Percentiles rank a stretch among this genome's conserved stretches.
Conservation (phyloP, 805 yeast genomes). For the Tetrapisispora iriomotensis region DNA sequence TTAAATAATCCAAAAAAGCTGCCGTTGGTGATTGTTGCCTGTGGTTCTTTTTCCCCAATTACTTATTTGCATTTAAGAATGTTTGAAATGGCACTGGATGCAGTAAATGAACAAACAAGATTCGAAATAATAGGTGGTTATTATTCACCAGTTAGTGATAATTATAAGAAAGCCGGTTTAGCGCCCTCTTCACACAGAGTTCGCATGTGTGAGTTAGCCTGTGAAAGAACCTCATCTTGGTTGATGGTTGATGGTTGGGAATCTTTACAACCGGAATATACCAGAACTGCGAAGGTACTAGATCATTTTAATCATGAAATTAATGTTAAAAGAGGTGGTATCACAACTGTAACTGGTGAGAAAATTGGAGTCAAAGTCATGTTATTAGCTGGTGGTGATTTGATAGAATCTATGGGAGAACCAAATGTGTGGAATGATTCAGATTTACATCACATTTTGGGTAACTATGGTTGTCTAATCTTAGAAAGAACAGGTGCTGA, state of each 20-base stretch:
- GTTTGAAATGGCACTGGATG: constrained; percentile 98
- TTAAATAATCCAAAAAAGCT: constrained; percentile 65
- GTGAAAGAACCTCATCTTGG: constrained; percentile 95
- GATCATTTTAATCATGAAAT: constrained; percentile 96
- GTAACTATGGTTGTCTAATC: constrained; percentile 90
- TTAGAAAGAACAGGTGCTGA: constrained; percentile 96
- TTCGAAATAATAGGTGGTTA: constrained; percentile 96
- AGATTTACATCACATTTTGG: constrained; percentile 89
- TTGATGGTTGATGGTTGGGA: constrained; percentile 99
- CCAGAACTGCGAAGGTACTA: constrained; percentile 88
- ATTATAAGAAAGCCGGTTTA: constrained; percentile 85
- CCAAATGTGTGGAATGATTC: constrained; percentile 98
- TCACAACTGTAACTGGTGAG: constrained; percentile 48
- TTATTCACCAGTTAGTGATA: constrained; percentile 89
- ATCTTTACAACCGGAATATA: constrained; percentile 79
- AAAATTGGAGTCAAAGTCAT: constrained; percentile 82
- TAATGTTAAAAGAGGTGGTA: constrained; percentile 83
- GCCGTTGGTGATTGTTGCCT: constrained; percentile 91
- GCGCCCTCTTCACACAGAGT: constrained; percentile 87
- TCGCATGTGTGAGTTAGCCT: constrained; percentile 95
- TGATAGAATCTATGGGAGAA: constrained; percentile 98
- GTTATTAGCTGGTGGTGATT: constrained; percentile 96
- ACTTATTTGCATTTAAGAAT: constrained; percentile 90
- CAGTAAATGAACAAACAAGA: constrained; percentile 80
- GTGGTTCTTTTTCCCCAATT: constrained; percentile 94